Base-by-base conservation (phyloP, 257 asterid species). In the Solanum chmielewskii region DNA sequence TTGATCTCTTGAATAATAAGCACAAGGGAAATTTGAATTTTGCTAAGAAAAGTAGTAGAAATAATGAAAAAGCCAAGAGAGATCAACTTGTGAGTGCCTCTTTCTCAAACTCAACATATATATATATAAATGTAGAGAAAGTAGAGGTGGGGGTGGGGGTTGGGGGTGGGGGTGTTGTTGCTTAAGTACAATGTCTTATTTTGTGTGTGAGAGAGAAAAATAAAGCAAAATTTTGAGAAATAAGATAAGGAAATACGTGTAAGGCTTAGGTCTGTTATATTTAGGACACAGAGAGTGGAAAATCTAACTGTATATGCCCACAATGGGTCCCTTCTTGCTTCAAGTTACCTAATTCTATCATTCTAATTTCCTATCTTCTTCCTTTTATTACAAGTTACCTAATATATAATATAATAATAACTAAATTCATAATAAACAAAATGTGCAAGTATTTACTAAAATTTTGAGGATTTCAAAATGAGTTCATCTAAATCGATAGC, bases 231-330 rank as follows among this genome's bases (percentile, higher is more conserved):
- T 10, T 20, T 52, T 18, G 5, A 27, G 42, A 27, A 47, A 47
- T 27, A 80, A 25, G 41, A 80, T 29, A 47, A 47, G 33, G 56
- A 14, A 35, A 25, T 42, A 15, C 66, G 84, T 45, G 84, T 47
- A 80, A 27, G 68, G 27, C 68, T 45, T 27, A 80, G 56, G 74
- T 86, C 89, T 83, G 62, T 78, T 16, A n/a, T 23, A n/a, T 15
- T 92, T 83, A 92, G 96, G 93, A 1, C 92, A 94, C 91, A 84
- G 85, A 89, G 75, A 95, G 94, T 94, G 96, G 84, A 47, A n/a
- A 45, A 16, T 80, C 41, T 14, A 80, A 45, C 64, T 80, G 64
- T 80, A 27, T 4, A 45, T 14, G 23, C 23, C 39, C 23, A 68
- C 39, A 68, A 59, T 45, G 84, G 42, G 84, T 45, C 84, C 84